Evolutionary conservation across 1,139 yeast species (phyloP), one percentile per base, ranked within the genome.

Genomic region (Schizosaccharomyces versatilis): DNA sequence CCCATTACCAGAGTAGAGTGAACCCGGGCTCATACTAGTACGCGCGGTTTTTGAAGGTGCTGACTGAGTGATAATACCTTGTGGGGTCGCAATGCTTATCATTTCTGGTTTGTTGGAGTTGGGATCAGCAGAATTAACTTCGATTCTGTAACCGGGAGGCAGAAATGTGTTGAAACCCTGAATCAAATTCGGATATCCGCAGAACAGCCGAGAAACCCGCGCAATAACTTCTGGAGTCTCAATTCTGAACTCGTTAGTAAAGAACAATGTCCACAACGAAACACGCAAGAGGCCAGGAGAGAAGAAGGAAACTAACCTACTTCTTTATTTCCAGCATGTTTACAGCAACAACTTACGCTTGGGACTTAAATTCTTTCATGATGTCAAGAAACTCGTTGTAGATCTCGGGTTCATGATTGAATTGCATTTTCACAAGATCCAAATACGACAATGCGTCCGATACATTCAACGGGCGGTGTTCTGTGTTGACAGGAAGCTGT

Each of bases 221-320:
- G 86, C 95, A 65, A 90, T 90, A 41, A 90, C 99, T 19, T 97
- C 99, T 0, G 98, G 98, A 1, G 99, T 90, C 67, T 93, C 97
- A 64, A 90, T 88, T 61, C 84, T 78, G 62, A 6, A 55, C 47
- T n/a, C 12, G 47, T 41, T 41, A 41, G 47, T 41, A 41, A n/a
- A 6, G 9, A 3, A n/a, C 9, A 12, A 12, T 24, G 5, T 5
- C 32, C 2, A 24, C 32, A 24, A 24, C 32, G 32, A 24, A 24
- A 24, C 32, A 5, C 2, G 5, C 12, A 17, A 8, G 47, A 12
- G 41, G 6, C 3, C 19, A 15, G 48, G 12, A 49, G 51, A 7
- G 15, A 49, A 39, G 41, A 38, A 32, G 32, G 19, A 5, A n/a
- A 39, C 32, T n/a, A 10, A 10, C 7, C 38, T 6, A 12, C n/a